These are phyloP conservation scores for Grifola frondosa DNA, from an alignment of 1,284 basidiomycete species.

Conservation along the genomic window DNA sequence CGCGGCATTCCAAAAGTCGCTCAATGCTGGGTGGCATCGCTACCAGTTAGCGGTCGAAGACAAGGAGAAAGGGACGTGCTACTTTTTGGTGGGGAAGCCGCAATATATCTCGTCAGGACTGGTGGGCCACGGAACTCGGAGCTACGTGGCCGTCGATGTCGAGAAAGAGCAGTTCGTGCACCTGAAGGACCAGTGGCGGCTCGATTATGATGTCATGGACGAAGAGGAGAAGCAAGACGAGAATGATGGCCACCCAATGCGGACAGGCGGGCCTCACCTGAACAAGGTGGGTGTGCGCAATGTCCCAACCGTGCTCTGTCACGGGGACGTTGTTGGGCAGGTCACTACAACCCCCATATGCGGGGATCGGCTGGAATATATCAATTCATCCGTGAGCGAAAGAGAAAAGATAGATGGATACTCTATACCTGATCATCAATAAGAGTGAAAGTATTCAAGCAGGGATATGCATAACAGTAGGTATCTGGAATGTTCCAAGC, in stretches of 20 bases:
- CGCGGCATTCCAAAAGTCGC: background rate
- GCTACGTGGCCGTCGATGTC: constrained; percentile 8
- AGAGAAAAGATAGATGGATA: too few species aligned
- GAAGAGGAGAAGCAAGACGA: constrained; percentile 3
- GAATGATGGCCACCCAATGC: too few species aligned
- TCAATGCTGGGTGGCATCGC: background rate
- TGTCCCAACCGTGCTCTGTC: constrained; percentile 7
- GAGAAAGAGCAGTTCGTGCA: constrained; percentile 1
- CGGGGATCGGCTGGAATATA: too few species aligned
- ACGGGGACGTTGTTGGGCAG: constrained; percentile 7
- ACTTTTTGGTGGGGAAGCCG: constrained; percentile 8
- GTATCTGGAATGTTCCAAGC: too few species aligned
- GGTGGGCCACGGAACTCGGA: constrained; percentile 5
- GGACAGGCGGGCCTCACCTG: too few species aligned
- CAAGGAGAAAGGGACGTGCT: background rate
- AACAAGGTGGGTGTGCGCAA: background rate
- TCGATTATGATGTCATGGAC: constrained; percentile 2
- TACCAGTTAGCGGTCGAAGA: constrained; percentile 1
- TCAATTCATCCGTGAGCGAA: too few species aligned
- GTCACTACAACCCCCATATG: too few species aligned
- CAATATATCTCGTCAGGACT: constrained; percentile 1
- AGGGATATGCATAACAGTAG: too few species aligned
- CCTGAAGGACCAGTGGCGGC: constrained; percentile 11
- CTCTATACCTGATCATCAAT: too few species aligned
- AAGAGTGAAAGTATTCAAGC: too few species aligned